Percentiles rank a stretch among this genome's conserved stretches.
phyloP scores from a whole-genome alignment of 805 yeast species.

The Ogataea henricii region DNA sequence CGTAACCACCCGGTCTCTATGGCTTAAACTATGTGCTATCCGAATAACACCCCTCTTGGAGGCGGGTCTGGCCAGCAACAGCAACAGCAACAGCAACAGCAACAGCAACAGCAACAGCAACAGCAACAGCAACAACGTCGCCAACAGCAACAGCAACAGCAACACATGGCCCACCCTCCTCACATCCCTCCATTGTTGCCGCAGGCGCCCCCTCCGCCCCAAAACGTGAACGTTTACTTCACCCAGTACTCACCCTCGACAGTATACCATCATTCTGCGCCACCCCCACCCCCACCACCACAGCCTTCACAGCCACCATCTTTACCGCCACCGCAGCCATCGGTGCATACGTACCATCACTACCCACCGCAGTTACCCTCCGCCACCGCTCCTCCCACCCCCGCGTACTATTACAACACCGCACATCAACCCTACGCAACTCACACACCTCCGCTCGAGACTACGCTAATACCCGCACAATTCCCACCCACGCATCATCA shows the following conservation, averaged over 20 bases:
- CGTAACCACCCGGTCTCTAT: background rate
- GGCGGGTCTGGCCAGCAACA: conserved; percentile 8
- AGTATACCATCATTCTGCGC: background rate
- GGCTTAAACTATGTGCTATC: conserved; percentile 4
- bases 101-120: conserved; percentile 5
- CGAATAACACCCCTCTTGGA: background rate
- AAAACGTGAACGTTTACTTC: background rate
- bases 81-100: conserved; percentile 7
- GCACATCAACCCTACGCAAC: background rate
- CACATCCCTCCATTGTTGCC: background rate
- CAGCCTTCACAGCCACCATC: background rate
- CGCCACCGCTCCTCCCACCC: background rate
- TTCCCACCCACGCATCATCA: conserved; percentile 6
- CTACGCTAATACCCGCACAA: background rate
- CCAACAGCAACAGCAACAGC: conserved; percentile 4
- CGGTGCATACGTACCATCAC: conserved; percentile 1
- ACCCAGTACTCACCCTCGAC: conserved; percentile 2
- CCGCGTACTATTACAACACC: background rate
- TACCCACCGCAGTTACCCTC: conserved; percentile 5
- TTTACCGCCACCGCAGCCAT: background rate
- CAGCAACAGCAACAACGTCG: background rate
- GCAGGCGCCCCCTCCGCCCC: conserved; percentile 5
- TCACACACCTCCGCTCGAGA: background rate
- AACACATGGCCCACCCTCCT: conserved; percentile 1
- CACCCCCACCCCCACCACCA: background rate